Evolutionary conservation across 2,329 filamentous ascomycete genomes (phyloP).

Genomic region (Cryphonectria carpinicola): DNA sequence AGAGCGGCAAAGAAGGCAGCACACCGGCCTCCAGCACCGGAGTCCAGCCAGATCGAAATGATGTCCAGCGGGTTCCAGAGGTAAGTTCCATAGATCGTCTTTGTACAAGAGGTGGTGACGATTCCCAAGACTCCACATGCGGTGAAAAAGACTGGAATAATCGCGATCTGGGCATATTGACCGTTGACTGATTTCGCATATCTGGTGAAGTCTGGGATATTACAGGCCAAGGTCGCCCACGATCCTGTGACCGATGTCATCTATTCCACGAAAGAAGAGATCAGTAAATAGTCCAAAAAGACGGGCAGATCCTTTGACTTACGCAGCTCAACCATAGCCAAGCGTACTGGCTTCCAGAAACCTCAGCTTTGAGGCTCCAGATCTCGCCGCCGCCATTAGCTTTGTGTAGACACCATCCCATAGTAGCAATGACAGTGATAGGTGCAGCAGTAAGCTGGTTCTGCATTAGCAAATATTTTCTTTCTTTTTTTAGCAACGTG

Average conservation of each 20-base stretch:
- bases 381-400: conserved; percentile 54
- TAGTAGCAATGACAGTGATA: conserved; percentile 62
- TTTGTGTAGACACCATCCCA: conserved; percentile 65
- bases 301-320: conserved; percentile 29
- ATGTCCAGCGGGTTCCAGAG: conserved; percentile 56
- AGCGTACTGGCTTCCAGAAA: conserved; percentile 51
- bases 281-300: not conserved
- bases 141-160: conserved; percentile 53
- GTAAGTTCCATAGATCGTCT: conserved; percentile 54
- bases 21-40: conserved; percentile 46
- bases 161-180: conserved; percentile 47
- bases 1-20: conserved; percentile 53
- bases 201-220: conserved; percentile 60
- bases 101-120: conserved; percentile 58
- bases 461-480: not conserved
- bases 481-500: not conserved
- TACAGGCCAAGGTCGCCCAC: conserved; percentile 48
- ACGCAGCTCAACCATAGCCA: conserved; percentile 50
- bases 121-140: conserved; percentile 58
- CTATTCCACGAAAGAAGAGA: not conserved
- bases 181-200: conserved; percentile 43
- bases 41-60: conserved; percentile 47
- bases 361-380: conserved; percentile 39
- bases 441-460: conserved; percentile 50
- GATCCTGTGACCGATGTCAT: conserved; percentile 47